Conservation (phyloP, 2,329 filamentous ascomycete species). For the Talaromyces amestolkiae region DNA sequence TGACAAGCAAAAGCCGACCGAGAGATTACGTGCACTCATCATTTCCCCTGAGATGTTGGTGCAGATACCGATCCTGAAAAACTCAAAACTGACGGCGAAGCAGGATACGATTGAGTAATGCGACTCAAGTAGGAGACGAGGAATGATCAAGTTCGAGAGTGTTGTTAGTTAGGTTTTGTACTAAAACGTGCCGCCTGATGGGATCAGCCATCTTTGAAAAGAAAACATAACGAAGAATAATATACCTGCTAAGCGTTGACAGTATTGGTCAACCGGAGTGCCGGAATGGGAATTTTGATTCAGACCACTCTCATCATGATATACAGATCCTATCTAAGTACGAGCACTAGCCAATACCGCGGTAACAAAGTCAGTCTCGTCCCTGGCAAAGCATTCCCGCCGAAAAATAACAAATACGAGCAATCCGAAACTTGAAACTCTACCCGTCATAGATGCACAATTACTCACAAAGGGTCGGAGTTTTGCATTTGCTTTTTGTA, state of each 20-base stretch:
- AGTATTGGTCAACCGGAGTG: too few relatives aligned
- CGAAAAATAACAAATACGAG: neutral
- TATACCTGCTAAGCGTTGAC: too few relatives aligned
- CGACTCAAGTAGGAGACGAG: neutral
- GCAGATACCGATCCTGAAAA: neutral
- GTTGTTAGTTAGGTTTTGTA: too few relatives aligned
- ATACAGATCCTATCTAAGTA: neutral
- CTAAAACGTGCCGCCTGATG: too few relatives aligned
- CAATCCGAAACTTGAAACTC: neutral
- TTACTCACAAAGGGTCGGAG: neutral
- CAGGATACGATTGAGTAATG: neutral
- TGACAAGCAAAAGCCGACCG: neutral
- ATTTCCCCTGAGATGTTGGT: neutral
- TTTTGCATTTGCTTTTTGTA: neutral
- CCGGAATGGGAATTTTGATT: too few relatives aligned
- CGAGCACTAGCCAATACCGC: neutral
- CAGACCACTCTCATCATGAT: neutral
- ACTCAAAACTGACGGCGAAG: neutral
- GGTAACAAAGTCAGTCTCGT: neutral
- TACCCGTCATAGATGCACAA: neutral
- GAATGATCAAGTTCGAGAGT: too few relatives aligned
- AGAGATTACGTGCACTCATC: neutral
- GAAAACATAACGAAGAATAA: too few relatives aligned
- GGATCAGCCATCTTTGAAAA: too few relatives aligned
- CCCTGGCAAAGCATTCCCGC: neutral